Evolutionary conservation across 2,329 filamentous ascomycete genomes (phyloP), one percentile per base, ranked within the genome.

Genomic region (Neonectria ditissima): DNA sequence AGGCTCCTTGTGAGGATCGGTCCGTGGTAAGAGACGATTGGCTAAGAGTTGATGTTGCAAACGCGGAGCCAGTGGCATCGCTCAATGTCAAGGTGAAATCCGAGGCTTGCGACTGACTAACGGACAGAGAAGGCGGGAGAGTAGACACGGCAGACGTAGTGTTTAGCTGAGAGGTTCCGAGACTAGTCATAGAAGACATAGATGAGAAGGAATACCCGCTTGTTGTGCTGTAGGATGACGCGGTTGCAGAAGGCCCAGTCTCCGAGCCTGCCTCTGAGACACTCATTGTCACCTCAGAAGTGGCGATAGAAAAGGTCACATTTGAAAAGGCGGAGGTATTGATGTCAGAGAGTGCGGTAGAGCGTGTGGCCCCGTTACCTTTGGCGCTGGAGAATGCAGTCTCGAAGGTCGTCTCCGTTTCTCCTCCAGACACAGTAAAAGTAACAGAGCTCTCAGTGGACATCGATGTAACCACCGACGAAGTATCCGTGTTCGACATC

Each of bases 371-470:
- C 26, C 30, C 22, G 11, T 24, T 24, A 44, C 32, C 55, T 34
- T 26, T 37, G 10, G 55, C 55, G 39, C 45, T 59, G 14, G 55
- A 52, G 37, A 43, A 18, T 18, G 54, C 37, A 26, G 22, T 50
- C 37, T 34, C 24, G 10, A 32, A 28, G 4, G 45, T 44, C 5
- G n/a, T 44, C 24, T 51, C 45, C 8, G n/a, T 24, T 11, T 50
- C 47, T 20, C 10, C 13, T 22, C 7, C 20, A 50, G 44, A 47
- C 20, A 10, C 18, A 7, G 16, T 16, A 39, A 32, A 18, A 9
- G 24, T 14, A 20, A 18, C 34, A 14, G 43, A 50, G 6, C 2
- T 50, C 14, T n/a, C 44, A 41, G 9, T 9, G 18, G 47, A 32
- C 1, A 14, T 20, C 13, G 26, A 20, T n/a, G 16, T 30, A 20